phyloP scores from a whole-genome alignment of 2,329 filamentous ascomycete genomes.

The Aspergillus aculeatus region DNA sequence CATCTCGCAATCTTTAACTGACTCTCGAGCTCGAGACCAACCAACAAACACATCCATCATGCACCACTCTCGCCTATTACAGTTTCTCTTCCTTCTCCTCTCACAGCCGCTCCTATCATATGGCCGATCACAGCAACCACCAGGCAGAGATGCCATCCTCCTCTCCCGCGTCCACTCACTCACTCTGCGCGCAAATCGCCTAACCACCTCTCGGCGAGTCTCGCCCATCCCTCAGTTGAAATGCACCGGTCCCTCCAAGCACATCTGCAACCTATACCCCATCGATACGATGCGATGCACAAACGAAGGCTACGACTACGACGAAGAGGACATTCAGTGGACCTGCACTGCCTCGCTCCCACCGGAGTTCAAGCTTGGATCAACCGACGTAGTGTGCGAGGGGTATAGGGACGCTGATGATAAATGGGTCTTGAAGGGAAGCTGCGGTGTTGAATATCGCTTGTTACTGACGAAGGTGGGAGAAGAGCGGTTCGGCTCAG shows the following conservation, averaged over 20 bases:
- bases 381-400: slow-evolving; percentile 89
- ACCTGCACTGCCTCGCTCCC: slow-evolving; percentile 70
- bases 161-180: slow-evolving; percentile 71
- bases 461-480: slow-evolving; percentile 75
- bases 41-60: slow-evolving; percentile 16
- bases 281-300: slow-evolving; percentile 85
- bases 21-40: not conserved
- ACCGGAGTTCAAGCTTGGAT: slow-evolving; percentile 69
- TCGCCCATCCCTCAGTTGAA: slow-evolving; percentile 73
- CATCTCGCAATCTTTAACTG: not conserved
- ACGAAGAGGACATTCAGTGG: slow-evolving; percentile 82
- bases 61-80: slow-evolving; percentile 14
- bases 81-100: slow-evolving; percentile 21
- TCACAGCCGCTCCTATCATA: slow-evolving; percentile 18
- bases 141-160: slow-evolving; percentile 53
- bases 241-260: slow-evolving; percentile 66
- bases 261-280: slow-evolving; percentile 66
- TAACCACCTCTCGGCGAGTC: slow-evolving; percentile 75
- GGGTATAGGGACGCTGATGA: slow-evolving; percentile 77
- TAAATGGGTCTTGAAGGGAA: slow-evolving; percentile 83
- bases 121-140: slow-evolving; percentile 30
- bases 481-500: slow-evolving; percentile 63
- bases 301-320: slow-evolving; percentile 80
- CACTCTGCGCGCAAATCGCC: slow-evolving; percentile 67
- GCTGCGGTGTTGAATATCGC: slow-evolving; percentile 88